Base-by-base conservation (phyloP, 768 basidiomycete species). In the Tremella mesenterica region DNA sequence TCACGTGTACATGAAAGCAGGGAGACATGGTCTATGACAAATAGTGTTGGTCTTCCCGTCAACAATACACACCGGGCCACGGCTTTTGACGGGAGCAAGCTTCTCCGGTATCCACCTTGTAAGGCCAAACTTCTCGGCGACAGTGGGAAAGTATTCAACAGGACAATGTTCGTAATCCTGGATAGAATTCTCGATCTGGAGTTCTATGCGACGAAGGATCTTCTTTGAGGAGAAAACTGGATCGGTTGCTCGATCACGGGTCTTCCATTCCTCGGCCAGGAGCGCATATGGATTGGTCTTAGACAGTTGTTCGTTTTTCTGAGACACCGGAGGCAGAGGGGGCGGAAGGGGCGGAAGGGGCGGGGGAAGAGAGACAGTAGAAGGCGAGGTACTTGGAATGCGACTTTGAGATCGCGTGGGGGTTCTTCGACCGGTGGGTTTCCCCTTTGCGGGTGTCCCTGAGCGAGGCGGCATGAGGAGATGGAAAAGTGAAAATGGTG, bases 1-100 rank as follows among this genome's bases (percentile, higher is more conserved):
- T 47, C 25, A 47, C 45, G 45, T 47, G 26, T 47, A 47, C 9
- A 47, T 20, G 27, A 47, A 47, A 9, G 45, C 45, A 6, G 45
- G 45, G n/a, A 47, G 25, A 20, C 12, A 12, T 12, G 9, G 27
- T 12, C 8, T 26, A 27, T 47, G 45, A 26, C 45, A 47, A 7
- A 6, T 27, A 6, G 9, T 26, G 13, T 26, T 23, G n/a, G n/a
- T n/a, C 10, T 9, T 10, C 6, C 12, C 9, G 13, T 23, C 45
- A 12, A 47, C 45, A 8, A 23, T 6, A 27, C 45, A 47, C 6
- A 9, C 27, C 16, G 45, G 45, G 9, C 45, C 45, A 6, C 45
- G 6, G 26, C 45, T 47, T 6, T 9, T 16, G 14, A 25, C 14
- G 9, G 45, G 27, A 12, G n/a, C 23, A 23, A 10, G 13, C 9